Base-by-base conservation (phyloP, 225 moss, liverwort and hornwort genomes). In the Physcomitrellopsis africana region DNA sequence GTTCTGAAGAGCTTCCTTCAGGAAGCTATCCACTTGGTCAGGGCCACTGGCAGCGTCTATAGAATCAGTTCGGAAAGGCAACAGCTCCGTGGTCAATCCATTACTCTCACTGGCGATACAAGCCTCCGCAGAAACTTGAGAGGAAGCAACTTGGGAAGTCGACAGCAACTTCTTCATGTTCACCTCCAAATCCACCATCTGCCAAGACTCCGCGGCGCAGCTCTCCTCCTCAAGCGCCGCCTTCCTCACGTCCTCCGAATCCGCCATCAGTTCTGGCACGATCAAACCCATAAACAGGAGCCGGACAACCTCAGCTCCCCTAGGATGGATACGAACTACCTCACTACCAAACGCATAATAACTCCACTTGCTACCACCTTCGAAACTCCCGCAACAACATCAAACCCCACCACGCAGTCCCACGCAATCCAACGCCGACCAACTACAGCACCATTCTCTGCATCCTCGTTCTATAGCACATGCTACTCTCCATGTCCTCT, bases 171-270 rank as follows among this genome's bases (percentile, higher is more conserved):
- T 89, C 68, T 90, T 89, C 91, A 99, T 87, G 63, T 83, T 94
- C 68, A 89, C 91, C 84, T 94, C 94, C 81, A 94, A 84, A 81
- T 93, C 93, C 74, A 91, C 94, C 90, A 92, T 86, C 82, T 99
- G 94, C 97, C 97, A 99, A 15, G 97, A 99, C 69, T 94, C 93
- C 48, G 92, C 93, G 52, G 90, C 82, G 53, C 77, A 81, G 49
- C 71, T 83, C 29, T 85, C 89, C 37, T 89, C 90, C 23, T 78
- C 81, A 71, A 81, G 62, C 43, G 70, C 45, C 52, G 77, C 84
- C 43, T 80, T 86, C 60, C 82, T 86, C 80, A 63, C 79, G 71
- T 85, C 80, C 66, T 81, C 83, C 66, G 86, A 75, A 77, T 86
- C 77, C 77, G 91, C 88, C 95, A 95, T 92, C 65, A 79, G 78